Percentiles rank a stretch among this genome's conserved stretches.
Evolutionary conservation across 768 basidiomycete species (phyloP).

Genomic region (Boletus pseudo-olivaceus): DNA sequence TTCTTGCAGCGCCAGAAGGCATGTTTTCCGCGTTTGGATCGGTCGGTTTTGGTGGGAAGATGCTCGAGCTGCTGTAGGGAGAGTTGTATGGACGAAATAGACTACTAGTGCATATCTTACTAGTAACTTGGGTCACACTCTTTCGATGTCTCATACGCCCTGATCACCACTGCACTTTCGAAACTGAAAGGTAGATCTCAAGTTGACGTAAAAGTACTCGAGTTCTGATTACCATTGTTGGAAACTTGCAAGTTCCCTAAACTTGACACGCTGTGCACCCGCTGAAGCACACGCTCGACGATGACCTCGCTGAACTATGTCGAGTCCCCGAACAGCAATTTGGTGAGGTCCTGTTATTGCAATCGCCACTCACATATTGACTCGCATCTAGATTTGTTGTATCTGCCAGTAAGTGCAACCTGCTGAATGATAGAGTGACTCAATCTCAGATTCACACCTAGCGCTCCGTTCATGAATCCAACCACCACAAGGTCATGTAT

Average conservation of each 20-base stretch:
- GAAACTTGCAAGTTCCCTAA: neutral
- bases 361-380: neutral
- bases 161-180: neutral
- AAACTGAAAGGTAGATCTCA: neutral
- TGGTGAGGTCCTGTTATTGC: constrained; percentile 42
- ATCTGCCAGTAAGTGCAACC: constrained; percentile 56
- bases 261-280: constrained; percentile 4
- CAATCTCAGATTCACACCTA: constrained; percentile 24
- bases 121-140: too few species aligned
- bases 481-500: constrained; percentile 69
- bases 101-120: too few species aligned
- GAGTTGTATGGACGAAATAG: neutral
- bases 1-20: neutral
- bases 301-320: constrained; percentile 48
- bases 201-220: constrained; percentile 18
- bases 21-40: neutral
- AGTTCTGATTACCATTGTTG: constrained; percentile 15
- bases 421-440: neutral
- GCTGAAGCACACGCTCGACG: constrained; percentile 1
- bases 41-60: neutral
- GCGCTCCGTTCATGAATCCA: constrained; percentile 74
- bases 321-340: constrained; percentile 59
- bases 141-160: too few species aligned
- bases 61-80: neutral
- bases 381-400: constrained; percentile 59